Evolutionary conservation across 2,329 filamentous ascomycete species (phyloP), one percentile per base, ranked within the genome.

Genomic region (Bipolaris gigantea): DNA sequence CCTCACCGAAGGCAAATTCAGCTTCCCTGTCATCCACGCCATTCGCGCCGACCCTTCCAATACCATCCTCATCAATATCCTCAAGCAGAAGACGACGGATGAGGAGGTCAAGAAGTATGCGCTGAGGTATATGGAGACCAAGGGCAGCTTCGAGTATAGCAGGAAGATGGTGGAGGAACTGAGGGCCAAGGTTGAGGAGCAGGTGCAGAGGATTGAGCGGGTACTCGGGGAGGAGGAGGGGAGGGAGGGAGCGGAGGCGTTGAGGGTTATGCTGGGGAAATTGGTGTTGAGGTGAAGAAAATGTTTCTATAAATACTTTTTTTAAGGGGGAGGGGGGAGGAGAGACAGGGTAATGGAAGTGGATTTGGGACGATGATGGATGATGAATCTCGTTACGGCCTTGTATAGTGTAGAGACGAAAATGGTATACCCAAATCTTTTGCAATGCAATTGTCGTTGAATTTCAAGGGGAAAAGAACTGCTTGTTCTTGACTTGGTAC

Each of bases 1-100:
- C 75, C 78, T 97, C 65, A 97, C 92, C 1, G 94, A 97, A 78
- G 93, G 93, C 60, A 97, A 97, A 81, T 97, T 97, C 79, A 93
- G 89, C 23, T 97, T 97, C 73, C 92, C 92, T 36, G 87, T 97
- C 67, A 96, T 97, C 67, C 93, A 97, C 77, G 89, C 89, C 73
- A 95, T 97, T 64, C 89, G 90, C 58, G 77, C 88, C 55, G 84
- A 92, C 70, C 89, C 85, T 16, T 76, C 79, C 27, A 89, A 92
- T 70, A 80, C 89, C 63, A 88, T 95, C 67, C 83, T 99, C 50
- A 84, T 97, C 73, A 96, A 94, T 70, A 97, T 97, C 51, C 80
- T 97, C 38, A 90, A 90, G 75, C 92, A 97, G 75, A 93, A 92
- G 76, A 92, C 92, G 1, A 83, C 81, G 18, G 89, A 97, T 66